Evolutionary conservation across 345 rosid species (phyloP).

Genomic region (Mercurialis annua): DNA sequence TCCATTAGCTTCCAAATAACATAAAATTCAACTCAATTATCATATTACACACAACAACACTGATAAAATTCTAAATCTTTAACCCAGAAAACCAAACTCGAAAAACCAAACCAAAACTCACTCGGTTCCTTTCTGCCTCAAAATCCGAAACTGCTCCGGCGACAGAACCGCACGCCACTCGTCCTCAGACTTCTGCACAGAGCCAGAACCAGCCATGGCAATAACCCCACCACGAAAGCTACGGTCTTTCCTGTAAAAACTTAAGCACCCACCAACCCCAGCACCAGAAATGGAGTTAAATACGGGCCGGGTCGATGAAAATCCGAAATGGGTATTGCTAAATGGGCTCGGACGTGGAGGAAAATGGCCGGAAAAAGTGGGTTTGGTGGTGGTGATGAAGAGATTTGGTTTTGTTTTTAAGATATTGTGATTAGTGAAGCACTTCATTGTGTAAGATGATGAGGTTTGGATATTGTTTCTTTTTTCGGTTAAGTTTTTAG

Average conservation of each 20-base stretch:
- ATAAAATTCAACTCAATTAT: neutral
- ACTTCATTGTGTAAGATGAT: conserved; percentile 28
- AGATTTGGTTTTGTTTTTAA: conserved; percentile 28
- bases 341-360: conserved; percentile 1
- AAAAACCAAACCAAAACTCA: conserved; percentile 43
- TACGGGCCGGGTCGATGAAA: neutral
- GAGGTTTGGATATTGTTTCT: neutral
- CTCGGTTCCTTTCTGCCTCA: conserved; percentile 91
- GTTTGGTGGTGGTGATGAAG: neutral
- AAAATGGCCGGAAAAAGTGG: conserved; percentile 2
- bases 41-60: neutral
- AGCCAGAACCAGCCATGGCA: conserved; percentile 59
- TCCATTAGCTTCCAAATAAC: neutral
- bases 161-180: conserved; percentile 88
- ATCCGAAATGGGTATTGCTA: conserved; percentile 11
- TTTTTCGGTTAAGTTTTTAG: neutral
- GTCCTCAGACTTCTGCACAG: conserved; percentile 72
- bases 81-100: neutral
- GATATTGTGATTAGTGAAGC: conserved; percentile 26
- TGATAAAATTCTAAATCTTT: neutral
- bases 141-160: conserved; percentile 77
- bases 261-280: conserved; percentile 21
- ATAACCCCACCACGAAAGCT: conserved; percentile 44
- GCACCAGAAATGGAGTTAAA: conserved; percentile 21
- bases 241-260: conserved; percentile 26